Evolutionary conservation across 2,329 filamentous ascomycete genomes (phyloP), one percentile per base, ranked within the genome.

Genomic region (Xylaria sp.): DNA sequence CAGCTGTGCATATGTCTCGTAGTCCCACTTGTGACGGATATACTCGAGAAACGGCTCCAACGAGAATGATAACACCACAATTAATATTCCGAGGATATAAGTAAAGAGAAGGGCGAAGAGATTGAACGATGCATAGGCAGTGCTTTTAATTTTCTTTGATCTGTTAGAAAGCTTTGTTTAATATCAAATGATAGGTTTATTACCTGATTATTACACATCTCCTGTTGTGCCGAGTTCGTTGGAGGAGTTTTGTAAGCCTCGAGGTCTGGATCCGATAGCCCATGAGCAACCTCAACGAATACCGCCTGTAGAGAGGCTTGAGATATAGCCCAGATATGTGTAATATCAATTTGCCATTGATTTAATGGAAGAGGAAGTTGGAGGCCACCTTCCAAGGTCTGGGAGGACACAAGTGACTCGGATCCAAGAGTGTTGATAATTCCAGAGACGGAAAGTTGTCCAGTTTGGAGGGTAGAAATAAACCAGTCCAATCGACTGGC

Each of bases 331-430:
- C 55, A 47, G 17, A 17, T 36, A 9, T 25, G 5, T 7, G 6
- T 15, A 2, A 58, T 17, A 20, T 58, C 55, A 5, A 58, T 44
- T 10, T 58, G 55, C 55, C 55, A 58, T 17, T 58, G 55, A 10
- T 58, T 47, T 20, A 31, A 10, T 5, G 49, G 49, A 5, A 51
- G 11, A 3, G 49, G 29, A 10, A 3, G 17, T 17, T 51, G 49
- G 5, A 47, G 6, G 5, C 38, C 38, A 17, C 11, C 6, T 13
- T 11, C 13, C 6, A 42, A n/a, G n/a, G n/a, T n/a, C n/a, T n/a
- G n/a, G n/a, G n/a, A n/a, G n/a, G n/a, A n/a, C n/a, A n/a, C n/a
- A n/a, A n/a, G n/a, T n/a, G n/a, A n/a, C n/a, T n/a, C n/a, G n/a
- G n/a, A n/a, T n/a, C n/a, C n/a, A n/a, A n/a, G n/a, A n/a, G n/a